phyloP scores from a whole-genome alignment of 2,329 filamentous ascomycete genomes.

The Alternaria sp. region DNA sequence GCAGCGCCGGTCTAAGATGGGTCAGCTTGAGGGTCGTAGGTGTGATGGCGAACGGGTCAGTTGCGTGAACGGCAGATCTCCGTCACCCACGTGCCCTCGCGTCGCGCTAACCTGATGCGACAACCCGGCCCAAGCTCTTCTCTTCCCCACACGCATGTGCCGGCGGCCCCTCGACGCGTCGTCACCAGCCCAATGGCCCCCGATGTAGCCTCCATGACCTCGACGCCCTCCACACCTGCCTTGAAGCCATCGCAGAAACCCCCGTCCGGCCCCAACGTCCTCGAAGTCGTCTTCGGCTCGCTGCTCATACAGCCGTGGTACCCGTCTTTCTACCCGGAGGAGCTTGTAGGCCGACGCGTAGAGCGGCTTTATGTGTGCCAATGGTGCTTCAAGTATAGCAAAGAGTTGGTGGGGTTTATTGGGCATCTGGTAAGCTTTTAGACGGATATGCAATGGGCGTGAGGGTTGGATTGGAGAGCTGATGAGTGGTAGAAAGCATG shows the following conservation, averaged over 20 bases:
- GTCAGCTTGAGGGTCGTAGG: background rate
- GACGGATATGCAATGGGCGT: background rate
- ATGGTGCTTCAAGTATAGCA: constrained; percentile 93
- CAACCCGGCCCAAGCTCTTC: background rate
- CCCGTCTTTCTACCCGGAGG: constrained; percentile 83
- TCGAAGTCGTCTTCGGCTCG: constrained; percentile 84
- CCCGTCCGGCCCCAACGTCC: constrained; percentile 73
- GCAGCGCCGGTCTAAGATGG: background rate
- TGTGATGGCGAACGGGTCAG: background rate
- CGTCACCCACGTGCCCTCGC: background rate
- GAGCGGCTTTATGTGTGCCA: constrained; percentile 82
- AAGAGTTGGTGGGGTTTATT: constrained; percentile 56
- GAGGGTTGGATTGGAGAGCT: background rate
- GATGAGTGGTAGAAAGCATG: constrained; percentile 50
- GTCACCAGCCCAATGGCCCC: constrained; percentile 27
- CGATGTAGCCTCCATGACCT: constrained; percentile 27
- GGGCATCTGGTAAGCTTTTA: constrained; percentile 47
- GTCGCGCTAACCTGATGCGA: background rate
- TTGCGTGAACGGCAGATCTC: background rate
- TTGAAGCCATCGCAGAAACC: constrained; percentile 24
- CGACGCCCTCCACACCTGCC: constrained; percentile 15
- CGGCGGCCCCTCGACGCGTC: constrained; percentile 6
- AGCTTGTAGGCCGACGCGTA: constrained; percentile 56
- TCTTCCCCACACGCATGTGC: constrained; percentile 6
- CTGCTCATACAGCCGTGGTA: constrained; percentile 90